These are phyloP conservation scores for Hirsutella rhossiliensis DNA, from an alignment of 2,329 filamentous ascomycete species.

Conservation along the genomic window DNA sequence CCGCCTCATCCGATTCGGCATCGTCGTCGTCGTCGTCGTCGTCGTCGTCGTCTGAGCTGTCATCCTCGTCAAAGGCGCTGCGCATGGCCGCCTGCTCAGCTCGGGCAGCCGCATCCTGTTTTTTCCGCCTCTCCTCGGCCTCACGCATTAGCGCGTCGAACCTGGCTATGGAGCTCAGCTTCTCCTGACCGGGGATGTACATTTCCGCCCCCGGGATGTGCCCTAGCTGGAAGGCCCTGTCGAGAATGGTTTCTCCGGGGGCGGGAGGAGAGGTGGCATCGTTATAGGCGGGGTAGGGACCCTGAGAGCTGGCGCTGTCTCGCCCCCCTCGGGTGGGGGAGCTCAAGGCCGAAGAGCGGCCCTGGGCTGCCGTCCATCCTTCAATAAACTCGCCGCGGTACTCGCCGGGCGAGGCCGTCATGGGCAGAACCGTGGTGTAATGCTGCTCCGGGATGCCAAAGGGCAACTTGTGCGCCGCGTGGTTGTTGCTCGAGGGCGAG, in stretches of 20 bases:
- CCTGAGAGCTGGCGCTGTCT: conserved; percentile 41
- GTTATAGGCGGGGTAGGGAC: conserved; percentile 23
- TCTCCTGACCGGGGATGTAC: conserved; percentile 44
- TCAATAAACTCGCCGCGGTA: conserved; percentile 45
- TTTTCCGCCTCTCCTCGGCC: conserved; percentile 37
- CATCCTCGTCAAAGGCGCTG: conserved; percentile 40
- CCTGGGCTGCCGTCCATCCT: conserved; percentile 48
- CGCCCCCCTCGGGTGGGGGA: conserved; percentile 42
- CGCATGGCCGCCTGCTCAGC: conserved; percentile 23
- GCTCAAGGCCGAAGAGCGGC: conserved; percentile 43
- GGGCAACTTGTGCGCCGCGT: conserved; percentile 24
- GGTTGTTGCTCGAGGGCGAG: conserved; percentile 39
- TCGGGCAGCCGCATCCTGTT: conserved; percentile 21
- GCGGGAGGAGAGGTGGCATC: conserved; percentile 38
- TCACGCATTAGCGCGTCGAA: conserved; percentile 57
- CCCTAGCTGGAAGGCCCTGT: conserved; percentile 51
- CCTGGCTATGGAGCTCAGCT: conserved; percentile 50
- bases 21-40: conserved; percentile 26
- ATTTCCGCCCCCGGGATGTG: conserved; percentile 49
- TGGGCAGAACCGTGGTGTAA: conserved; percentile 40
- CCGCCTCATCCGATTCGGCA: conserved; percentile 26
- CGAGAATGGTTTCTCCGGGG: conserved; percentile 53
- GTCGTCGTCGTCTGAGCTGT: conserved; percentile 29
- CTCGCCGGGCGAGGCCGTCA: conserved; percentile 42
- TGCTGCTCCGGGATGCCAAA: conserved; percentile 30